These are phyloP conservation scores for Magnolia changhungtana DNA, from an alignment of 164 flowering plant genomes.

Conservation along the genomic window DNA sequence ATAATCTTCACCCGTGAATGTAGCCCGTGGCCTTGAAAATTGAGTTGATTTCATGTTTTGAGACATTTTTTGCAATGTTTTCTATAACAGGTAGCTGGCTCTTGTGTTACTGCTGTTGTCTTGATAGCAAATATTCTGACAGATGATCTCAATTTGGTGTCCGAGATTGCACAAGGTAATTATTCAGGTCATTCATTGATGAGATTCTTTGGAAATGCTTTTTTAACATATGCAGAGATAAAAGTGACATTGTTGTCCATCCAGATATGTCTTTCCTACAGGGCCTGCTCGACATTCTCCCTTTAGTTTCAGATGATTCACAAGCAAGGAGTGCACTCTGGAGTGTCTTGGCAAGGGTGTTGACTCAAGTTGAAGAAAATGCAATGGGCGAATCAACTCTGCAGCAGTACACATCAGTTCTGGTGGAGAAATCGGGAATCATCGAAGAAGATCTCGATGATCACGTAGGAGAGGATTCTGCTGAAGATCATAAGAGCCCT, in stretches of 20 bases:
- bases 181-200: not conserved
- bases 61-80: not conserved
- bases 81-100: slow-evolving; percentile 54
- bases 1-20: not conserved
- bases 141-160: slow-evolving; percentile 50
- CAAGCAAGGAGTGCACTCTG: slow-evolving; percentile 84
- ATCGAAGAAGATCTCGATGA: slow-evolving; percentile 79
- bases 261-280: slow-evolving; percentile 64
- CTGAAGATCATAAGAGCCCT: slow-evolving; percentile 21
- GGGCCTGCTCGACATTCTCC: slow-evolving; percentile 66
- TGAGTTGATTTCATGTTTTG: not conserved
- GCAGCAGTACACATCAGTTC: slow-evolving; percentile 38
- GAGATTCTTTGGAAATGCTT: not conserved
- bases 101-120: slow-evolving; percentile 74
- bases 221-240: not conserved
- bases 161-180: slow-evolving; percentile 64
- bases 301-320: slow-evolving; percentile 66
- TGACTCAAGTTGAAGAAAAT: slow-evolving; percentile 45
- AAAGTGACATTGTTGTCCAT: slow-evolving; percentile 18
- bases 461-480: slow-evolving; percentile 30
- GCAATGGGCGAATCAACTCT: slow-evolving; percentile 38
- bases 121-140: slow-evolving; percentile 75
- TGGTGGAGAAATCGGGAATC: slow-evolving; percentile 50
- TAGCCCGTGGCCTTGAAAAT: not conserved
- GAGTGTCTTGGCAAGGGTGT: slow-evolving; percentile 61